Base-by-base conservation (phyloP, 495 filamentous ascomycete species). In the Neurospora sp. region DNA sequence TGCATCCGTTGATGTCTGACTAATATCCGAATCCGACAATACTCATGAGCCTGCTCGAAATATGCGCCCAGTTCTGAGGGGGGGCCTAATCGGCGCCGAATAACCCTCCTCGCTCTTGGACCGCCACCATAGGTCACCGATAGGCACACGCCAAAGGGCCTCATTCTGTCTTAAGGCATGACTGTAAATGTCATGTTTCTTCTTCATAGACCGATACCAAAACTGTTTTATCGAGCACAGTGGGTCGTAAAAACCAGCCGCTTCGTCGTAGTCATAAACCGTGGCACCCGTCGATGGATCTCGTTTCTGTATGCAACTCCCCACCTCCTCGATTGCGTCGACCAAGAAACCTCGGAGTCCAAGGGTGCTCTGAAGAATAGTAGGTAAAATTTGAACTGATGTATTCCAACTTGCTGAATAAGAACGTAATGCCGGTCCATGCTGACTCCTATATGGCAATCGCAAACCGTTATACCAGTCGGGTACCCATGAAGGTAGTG, bases 201-300 rank as follows among this genome's bases (percentile, higher is more conserved):
- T 53, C 10, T 53, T 4, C 0, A 0, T 4, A 14, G 45, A 53
- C 45, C 9, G 20, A 53, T 27, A 20, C 45, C 45, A 53, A 22
- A 53, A 7, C 0, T 12, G 20, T 3, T 53, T 53, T 6, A 27
- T 27, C 45, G 45, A 53, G 20, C 45, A 53, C 4, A 27, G 10
- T 0, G 0, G 45, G 20, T 0, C 45, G 10, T 53, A 2, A 0
- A 6, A 6, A 0, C 27, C 20, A 0, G 45, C 42, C 8, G 1
- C 17, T 20, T 8, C 0, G 7, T 45, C 9, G 4, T 27, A 27
- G 0, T 6, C 0, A 22, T 14, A 4, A 27, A 12, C 1, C 8
- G 20, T 6, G 8, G 0, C 1, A 27, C 9, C 5, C 4, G 8
- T 10, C 1, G 45, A 14, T 22, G 10, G 7, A 12, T 27, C 20